Conservation (phyloP, 495 filamentous ascomycete genomes). For the Talaromyces nanjingensis region DNA sequence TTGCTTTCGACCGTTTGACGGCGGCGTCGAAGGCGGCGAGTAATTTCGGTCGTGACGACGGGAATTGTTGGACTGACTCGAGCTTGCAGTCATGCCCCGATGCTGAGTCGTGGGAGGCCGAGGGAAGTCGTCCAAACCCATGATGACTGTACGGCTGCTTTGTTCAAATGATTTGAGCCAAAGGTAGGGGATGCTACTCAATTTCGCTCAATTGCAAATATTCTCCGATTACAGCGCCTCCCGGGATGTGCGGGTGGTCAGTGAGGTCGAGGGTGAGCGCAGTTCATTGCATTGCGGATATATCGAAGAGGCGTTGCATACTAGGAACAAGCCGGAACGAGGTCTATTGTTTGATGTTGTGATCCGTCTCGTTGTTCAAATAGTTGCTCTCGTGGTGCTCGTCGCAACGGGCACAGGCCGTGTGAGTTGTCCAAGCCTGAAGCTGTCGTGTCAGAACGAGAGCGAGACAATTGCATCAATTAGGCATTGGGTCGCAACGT, state of each 20-base stretch:
- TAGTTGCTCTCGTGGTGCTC: neutral
- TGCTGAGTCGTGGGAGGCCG: slow-evolving; percentile 5
- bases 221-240: neutral
- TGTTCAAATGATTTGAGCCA: neutral
- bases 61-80: slow-evolving; percentile 3
- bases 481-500: slow-evolving; percentile 49
- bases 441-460: neutral
- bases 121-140: slow-evolving; percentile 8
- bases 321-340: neutral
- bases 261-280: neutral
- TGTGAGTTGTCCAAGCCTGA: neutral
- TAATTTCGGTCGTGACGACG: slow-evolving; percentile 11
- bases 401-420: neutral
- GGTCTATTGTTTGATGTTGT: neutral
- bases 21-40: slow-evolving; percentile 42
- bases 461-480: neutral
- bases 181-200: neutral
- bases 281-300: neutral
- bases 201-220: slow-evolving; percentile 1
- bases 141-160: neutral
- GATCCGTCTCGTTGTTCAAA: neutral
- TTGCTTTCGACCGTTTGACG: slow-evolving; percentile 28
- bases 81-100: slow-evolving; percentile 1
- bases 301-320: neutral
- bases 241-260: neutral